Evolutionary conservation across 805 yeast genomes (phyloP).

Genomic region (Kodamaea leandrae): DNA sequence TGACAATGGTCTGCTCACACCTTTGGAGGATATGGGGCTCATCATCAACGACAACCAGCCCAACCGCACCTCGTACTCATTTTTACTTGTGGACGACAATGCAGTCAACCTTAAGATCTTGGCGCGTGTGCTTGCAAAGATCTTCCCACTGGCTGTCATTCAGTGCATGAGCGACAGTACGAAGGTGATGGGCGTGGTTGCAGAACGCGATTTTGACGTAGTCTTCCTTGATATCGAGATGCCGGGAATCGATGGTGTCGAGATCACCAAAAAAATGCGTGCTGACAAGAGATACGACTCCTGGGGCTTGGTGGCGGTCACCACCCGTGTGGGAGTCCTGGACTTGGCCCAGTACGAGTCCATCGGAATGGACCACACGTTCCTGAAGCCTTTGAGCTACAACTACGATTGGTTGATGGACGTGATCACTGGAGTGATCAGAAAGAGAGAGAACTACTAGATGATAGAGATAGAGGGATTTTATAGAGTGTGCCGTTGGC

Average conservation of each 20-base stretch:
- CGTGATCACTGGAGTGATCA: conserved; percentile 18
- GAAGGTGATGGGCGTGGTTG: conserved; percentile 21
- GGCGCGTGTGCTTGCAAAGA: conserved; percentile 27
- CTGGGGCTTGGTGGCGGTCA: conserved; percentile 40
- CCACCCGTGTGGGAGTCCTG: conserved; percentile 28
- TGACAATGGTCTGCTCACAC: conserved; percentile 8
- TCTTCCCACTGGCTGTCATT: conserved; percentile 34
- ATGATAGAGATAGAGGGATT: background rate
- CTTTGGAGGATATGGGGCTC: conserved; percentile 11
- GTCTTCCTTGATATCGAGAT: conserved; percentile 45
- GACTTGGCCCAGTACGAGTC: conserved; percentile 31
- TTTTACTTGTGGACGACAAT: conserved; percentile 41
- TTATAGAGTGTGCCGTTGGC: background rate
- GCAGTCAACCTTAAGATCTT: conserved; percentile 39
- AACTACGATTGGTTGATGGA: conserved; percentile 18
- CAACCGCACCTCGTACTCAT: conserved; percentile 15
- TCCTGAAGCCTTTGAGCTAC: conserved; percentile 37
- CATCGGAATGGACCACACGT: conserved; percentile 41
- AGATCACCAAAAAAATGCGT: conserved; percentile 25
- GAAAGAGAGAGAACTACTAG: conserved; percentile 3
- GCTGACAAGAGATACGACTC: conserved; percentile 13
- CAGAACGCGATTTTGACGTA: conserved; percentile 23
- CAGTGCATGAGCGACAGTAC: conserved; percentile 30
- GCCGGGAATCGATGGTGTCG: conserved; percentile 42
- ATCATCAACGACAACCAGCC: conserved; percentile 13